Base-by-base conservation (phyloP, 2,329 filamentous ascomycete species). In the Bisporella sp. region DNA sequence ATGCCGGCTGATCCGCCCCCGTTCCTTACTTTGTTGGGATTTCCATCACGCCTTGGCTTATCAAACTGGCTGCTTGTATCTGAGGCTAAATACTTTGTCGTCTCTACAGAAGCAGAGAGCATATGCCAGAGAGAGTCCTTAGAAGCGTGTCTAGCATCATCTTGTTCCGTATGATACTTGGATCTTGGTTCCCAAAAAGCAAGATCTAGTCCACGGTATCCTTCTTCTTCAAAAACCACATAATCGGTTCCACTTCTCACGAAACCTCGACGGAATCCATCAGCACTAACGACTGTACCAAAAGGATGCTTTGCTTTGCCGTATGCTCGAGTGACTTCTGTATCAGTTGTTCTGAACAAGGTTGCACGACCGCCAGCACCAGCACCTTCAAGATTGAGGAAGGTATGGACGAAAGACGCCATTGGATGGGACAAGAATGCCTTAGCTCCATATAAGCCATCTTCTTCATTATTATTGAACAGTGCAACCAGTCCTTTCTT, bases 381-480 rank as follows among this genome's bases (percentile, higher is more conserved):
- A 40, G 92, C 92, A 9, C 93, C 93, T 68, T 99, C 93, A 12
- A 99, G 79, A 60, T 99, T 99, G 57, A 97, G 73, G 64, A 99
- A 97, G 0, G 89, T 89, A 63, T 91, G 87, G 7, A 89, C 79
- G 50, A 95, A 87, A 47, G 81, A 81, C 8, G 89, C 82, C 55
- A 96, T 75, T 0, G 90, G 87, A 65, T 91, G 89, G 58, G 89
- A 82, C 31, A 87, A 84, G 63, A 95, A 96, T 5, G 87, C 90
- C 53, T 82, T 80, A 5, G 92, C 90, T 1, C 93, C 93, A 57
- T 95, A 88, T 8, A 97, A 73, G 35, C 84, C 93, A 62, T 97
- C 92, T 66, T 99, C 93, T 64, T 99, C 93, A 35, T 87, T 92
- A 63, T 97, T 96, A 74, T 99, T 99, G 64, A 97, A 78, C 31